A percentile compares a stretch with the other conserved stretches of the same genome.
Conservation (phyloP, 805 yeast species). For the Lachancea mirantina region DNA sequence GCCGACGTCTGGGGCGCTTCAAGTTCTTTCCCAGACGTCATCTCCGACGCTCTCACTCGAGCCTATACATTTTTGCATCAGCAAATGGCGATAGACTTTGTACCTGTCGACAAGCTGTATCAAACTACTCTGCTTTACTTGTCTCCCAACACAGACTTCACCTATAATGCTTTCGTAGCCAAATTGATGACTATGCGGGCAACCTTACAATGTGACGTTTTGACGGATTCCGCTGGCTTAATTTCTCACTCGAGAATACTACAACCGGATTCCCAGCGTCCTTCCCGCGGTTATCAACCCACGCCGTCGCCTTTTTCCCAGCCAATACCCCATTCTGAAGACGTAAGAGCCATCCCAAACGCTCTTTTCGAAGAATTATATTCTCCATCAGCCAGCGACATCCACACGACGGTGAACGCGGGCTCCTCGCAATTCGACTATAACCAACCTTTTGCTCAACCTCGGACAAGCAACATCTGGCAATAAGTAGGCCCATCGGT, state of each 20-base stretch:
- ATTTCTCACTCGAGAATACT: conserved; percentile 22
- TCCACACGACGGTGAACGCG: conserved; percentile 1
- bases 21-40: background rate
- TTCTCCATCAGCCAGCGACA: conserved; percentile 1
- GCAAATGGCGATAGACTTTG: conserved; percentile 9
- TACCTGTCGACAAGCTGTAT: conserved; percentile 20
- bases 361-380: conserved; percentile 6
- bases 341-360: background rate
- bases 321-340: background rate
- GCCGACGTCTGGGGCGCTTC: conserved; percentile 8
- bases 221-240: conserved; percentile 16
- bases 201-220: conserved; percentile 18
- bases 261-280: conserved; percentile 4
- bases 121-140: conserved; percentile 15
- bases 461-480: conserved; percentile 15
- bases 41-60: conserved; percentile 1
- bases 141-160: conserved; percentile 9
- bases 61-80: conserved; percentile 3
- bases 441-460: conserved; percentile 4
- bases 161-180: conserved; percentile 17
- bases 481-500: conserved; percentile 6
- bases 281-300: conserved; percentile 1
- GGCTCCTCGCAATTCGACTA: conserved; percentile 2
- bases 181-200: conserved; percentile 18
- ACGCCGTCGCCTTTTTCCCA: background rate